These are phyloP conservation scores for Acrocalymma vagum DNA, from an alignment of 2,329 filamentous ascomycete species.

Conservation along the genomic window DNA sequence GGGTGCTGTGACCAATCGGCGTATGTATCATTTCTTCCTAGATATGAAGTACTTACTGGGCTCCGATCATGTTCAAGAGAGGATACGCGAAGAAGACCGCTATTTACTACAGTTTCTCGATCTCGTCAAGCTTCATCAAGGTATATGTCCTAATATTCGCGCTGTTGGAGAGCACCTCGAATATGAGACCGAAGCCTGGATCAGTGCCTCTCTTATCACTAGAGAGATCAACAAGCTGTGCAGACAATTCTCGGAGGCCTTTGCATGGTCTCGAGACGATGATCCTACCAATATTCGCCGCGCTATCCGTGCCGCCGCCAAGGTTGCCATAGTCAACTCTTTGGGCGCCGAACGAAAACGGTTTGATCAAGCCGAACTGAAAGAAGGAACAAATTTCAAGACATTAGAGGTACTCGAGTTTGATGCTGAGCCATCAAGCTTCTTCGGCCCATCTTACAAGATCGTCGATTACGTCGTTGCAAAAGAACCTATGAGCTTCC, in stretches of 20 bases:
- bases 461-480: slow-evolving; percentile 86
- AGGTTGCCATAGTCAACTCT: slow-evolving; percentile 87
- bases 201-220: slow-evolving; percentile 92
- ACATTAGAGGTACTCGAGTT: slow-evolving; percentile 81
- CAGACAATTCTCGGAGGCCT: slow-evolving; percentile 86
- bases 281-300: slow-evolving; percentile 71
- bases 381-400: slow-evolving; percentile 85
- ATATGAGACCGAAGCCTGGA: slow-evolving; percentile 98
- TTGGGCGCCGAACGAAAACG: slow-evolving; percentile 86
- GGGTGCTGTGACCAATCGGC: slow-evolving; percentile 90
- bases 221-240: slow-evolving; percentile 94
- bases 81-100: slow-evolving; percentile 80
- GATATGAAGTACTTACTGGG: slow-evolving; percentile 92
- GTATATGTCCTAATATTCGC: slow-evolving; percentile 92
- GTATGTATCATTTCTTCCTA: slow-evolving; percentile 97
- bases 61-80: slow-evolving; percentile 86
- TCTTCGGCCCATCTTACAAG: slow-evolving; percentile 60
- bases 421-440: slow-evolving; percentile 56
- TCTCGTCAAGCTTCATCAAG: slow-evolving; percentile 93
- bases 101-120: slow-evolving; percentile 96
- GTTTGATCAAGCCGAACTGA: slow-evolving; percentile 88
- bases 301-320: slow-evolving; percentile 78
- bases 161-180: slow-evolving; percentile 96
- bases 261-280: slow-evolving; percentile 72
- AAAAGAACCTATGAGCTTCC: slow-evolving; percentile 92